Percentiles rank a stretch among this genome's conserved stretches.
These are phyloP conservation scores for Scedosporium boydii DNA, from an alignment of 2,329 filamentous ascomycete species.

Conservation along the genomic window DNA sequence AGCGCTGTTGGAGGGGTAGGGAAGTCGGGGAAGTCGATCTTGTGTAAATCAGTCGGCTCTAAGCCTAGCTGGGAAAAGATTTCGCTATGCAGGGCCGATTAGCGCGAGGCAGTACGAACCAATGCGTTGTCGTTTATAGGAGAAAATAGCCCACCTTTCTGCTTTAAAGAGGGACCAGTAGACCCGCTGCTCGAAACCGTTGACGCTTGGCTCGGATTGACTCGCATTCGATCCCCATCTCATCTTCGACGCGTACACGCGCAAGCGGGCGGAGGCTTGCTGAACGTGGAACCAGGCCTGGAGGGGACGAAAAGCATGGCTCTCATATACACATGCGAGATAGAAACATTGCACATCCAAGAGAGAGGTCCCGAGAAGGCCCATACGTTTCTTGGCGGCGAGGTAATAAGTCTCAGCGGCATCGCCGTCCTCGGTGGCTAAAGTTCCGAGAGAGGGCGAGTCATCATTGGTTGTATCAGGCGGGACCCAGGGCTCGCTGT, in stretches of 20 bases:
- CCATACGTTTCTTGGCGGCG: slow-evolving; percentile 20
- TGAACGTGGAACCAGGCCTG: slow-evolving; percentile 20
- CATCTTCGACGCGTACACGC: background rate
- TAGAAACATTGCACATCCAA: slow-evolving; percentile 21
- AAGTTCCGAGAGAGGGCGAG: background rate
- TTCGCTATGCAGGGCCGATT: background rate
- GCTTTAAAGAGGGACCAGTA: background rate
- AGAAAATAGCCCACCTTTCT: background rate
- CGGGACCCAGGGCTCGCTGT: background rate
- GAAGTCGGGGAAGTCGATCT: background rate
- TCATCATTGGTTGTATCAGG: background rate
- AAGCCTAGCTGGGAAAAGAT: background rate
- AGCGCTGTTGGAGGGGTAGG: background rate
- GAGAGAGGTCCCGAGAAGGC: slow-evolving; percentile 17
- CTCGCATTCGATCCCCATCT: background rate
- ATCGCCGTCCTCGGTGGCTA: background rate
- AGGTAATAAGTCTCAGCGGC: slow-evolving; percentile 16
- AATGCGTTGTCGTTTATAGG: no score
- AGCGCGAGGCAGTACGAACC: no score
- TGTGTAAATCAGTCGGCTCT: background rate
- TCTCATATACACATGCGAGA: slow-evolving; percentile 21
- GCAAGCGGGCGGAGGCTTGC: slow-evolving; percentile 9
- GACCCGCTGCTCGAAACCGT: background rate
- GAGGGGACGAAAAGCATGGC: slow-evolving; percentile 21
- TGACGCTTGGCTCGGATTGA: background rate